Conservation (phyloP, 768 basidiomycete species). For the Crucibulum laeve region DNA sequence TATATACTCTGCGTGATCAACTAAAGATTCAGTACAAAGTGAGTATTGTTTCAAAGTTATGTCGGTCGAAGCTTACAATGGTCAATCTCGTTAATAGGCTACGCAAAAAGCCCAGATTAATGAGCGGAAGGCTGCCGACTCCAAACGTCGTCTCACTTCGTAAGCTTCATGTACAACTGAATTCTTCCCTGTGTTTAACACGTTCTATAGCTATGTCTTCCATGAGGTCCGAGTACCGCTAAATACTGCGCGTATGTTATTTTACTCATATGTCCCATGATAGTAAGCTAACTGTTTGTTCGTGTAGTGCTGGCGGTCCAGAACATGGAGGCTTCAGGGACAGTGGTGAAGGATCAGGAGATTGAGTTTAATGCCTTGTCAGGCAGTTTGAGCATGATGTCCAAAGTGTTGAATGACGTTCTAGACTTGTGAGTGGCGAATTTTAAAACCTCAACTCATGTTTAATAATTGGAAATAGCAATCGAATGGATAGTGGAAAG, state of each 20-base stretch:
- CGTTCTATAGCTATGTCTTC: conserved; percentile 56
- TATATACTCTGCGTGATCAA: conserved; percentile 69
- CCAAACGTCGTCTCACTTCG: conserved; percentile 79
- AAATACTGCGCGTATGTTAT: conserved; percentile 61
- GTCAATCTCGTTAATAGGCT: conserved; percentile 28
- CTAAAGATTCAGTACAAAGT: conserved; percentile 70
- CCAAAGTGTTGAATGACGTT: conserved; percentile 79
- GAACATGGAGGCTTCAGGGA: conserved; percentile 81
- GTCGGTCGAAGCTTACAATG: neutral
- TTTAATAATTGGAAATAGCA: conserved; percentile 32
- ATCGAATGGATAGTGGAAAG: conserved; percentile 83
- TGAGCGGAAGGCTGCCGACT: conserved; percentile 72
- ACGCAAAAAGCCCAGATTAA: conserved; percentile 75
- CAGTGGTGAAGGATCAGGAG: conserved; percentile 69
- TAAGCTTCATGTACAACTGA: conserved; percentile 31
- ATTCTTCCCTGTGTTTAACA: neutral
- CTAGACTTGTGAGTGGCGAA: conserved; percentile 63
- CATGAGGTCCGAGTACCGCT: conserved; percentile 83
- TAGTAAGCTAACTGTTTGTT: neutral
- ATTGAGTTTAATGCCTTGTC: conserved; percentile 86
- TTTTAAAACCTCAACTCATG: neutral
- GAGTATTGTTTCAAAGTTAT: conserved; percentile 7
- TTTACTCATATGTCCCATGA: neutral
- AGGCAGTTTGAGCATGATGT: conserved; percentile 85
- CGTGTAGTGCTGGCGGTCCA: conserved; percentile 74